Base-by-base conservation (phyloP, 257 asterid species). In the Jaltomata sinuosa region DNA sequence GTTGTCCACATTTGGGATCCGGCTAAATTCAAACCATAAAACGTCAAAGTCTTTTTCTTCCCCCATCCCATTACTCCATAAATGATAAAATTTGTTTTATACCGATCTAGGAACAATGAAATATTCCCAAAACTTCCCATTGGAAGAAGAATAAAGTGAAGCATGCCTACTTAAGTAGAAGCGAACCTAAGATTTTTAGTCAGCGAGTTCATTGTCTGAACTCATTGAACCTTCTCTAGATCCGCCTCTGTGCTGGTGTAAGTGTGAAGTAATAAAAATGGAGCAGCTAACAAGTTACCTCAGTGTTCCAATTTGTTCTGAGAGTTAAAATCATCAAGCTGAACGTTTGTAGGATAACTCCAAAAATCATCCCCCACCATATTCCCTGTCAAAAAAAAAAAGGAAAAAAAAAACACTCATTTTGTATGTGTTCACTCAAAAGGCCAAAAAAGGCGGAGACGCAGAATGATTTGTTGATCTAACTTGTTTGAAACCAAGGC, bases 321-420 rank as follows among this genome's bases (percentile, higher is more conserved):
- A 40, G 82, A 45, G 91, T 84, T 32, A 82, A 38, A 42, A 86
- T 25, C 32, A 84, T 29, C 5, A 88, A 81, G 29, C 61, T 32
- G 34, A 59, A 1, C 29, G 88, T 84, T 65, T 88, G 87, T 16
- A 88, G 27, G 55, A 82, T 6, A 11, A 86, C 86, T 53, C 88
- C 89, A 69, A 67, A 36, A 19, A 86, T 79, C 88, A 88, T 84
- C 67, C 91, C 89, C 89, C 87, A 82, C 89, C 89, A 84, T 36
- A 86, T 84, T 52, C 89, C 89, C 91, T 86, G 79, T 15, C n/a
- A 31, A 64, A 31, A 49, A 40, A 1, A 40, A 14, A 11, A n/a
- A n/a, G n/a, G n/a, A 7, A 0, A 21, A n/a, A 11, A 25, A 4
- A 12, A 29, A 3, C 3, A 5, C 21, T 71, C 32, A 71, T 40